A percentile compares a stretch with the other conserved stretches of the same genome.
Evolutionary conservation across 1,284 basidiomycete species (phyloP).

Genomic region (Chalciporus sp.): DNA sequence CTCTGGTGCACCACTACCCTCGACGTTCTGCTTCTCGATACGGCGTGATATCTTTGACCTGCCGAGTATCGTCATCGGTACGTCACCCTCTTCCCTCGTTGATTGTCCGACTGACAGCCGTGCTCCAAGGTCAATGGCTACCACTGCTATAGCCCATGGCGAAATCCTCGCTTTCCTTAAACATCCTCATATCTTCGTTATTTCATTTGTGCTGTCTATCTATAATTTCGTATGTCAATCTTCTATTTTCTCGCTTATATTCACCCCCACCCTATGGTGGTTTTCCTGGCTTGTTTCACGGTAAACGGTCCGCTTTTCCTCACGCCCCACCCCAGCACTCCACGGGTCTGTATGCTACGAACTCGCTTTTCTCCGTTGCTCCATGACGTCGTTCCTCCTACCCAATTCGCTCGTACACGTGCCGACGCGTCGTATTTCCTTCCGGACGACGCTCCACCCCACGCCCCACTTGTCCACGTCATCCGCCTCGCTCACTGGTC

Average conservation of each 20-base stretch:
- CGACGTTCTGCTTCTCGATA: constrained; percentile 93
- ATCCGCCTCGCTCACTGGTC: too few species aligned
- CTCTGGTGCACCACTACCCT: constrained; percentile 78
- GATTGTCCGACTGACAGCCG: constrained; percentile 8
- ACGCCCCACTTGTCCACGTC: too few species aligned
- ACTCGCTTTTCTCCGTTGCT: too few species aligned
- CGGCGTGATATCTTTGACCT: constrained; percentile 87
- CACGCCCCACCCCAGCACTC: too few species aligned
- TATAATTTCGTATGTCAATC: constrained; percentile 10
- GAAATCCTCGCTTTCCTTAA: background rate
- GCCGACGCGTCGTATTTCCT: too few species aligned
- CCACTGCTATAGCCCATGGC: constrained; percentile 59
- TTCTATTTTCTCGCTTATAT: constrained; percentile 1
- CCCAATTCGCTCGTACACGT: too few species aligned
- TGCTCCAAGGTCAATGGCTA: constrained; percentile 74
- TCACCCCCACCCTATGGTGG: background rate
- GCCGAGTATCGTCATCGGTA: constrained; percentile 85
- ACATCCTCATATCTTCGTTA: background rate
- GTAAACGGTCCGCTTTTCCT: too few species aligned
- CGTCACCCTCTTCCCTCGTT: constrained; percentile 16
- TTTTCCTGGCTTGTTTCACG: too few species aligned
- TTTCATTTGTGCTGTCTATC: background rate
- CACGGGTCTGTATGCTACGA: too few species aligned
- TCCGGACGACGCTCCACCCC: too few species aligned
- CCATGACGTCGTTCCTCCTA: too few species aligned